phyloP scores from a whole-genome alignment of 1,284 basidiomycete genomes.

The Macrocybe sp. region DNA sequence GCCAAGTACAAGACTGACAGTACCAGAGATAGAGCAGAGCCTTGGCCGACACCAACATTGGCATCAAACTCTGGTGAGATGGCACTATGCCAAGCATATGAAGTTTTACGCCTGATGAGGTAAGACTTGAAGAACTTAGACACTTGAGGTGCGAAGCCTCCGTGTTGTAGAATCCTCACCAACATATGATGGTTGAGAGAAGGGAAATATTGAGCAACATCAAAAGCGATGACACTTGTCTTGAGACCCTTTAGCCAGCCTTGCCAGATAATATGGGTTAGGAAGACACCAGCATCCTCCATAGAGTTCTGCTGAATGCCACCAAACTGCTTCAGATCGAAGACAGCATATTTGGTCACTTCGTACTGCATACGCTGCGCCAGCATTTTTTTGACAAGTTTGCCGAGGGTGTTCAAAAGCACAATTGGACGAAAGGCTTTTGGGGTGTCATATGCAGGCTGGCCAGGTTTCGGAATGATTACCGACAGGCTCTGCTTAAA shows the following conservation, averaged over 20 bases:
- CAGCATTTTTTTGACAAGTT: slow-evolving; percentile 4
- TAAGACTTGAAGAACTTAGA: slow-evolving; percentile 3
- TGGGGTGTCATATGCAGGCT: neutral
- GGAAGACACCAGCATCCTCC: no score
- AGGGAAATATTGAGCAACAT: neutral
- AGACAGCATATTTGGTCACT: neutral
- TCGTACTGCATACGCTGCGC: slow-evolving; percentile 2
- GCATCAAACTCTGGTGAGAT: neutral
- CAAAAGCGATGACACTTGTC: neutral
- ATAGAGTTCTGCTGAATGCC: no score
- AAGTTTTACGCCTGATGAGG: neutral
- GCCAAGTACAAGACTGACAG: neutral
- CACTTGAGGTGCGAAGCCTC: slow-evolving; percentile 1
- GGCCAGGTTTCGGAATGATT: slow-evolving; percentile 1
- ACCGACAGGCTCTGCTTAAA: neutral
- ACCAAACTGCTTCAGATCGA: no score
- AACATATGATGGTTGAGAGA: neutral
- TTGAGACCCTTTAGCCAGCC: neutral
- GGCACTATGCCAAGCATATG: neutral
- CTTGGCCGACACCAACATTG: slow-evolving; percentile 3
- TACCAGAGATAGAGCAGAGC: slow-evolving; percentile 3
- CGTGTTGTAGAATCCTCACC: neutral
- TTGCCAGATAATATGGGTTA: neutral
- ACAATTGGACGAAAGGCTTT: slow-evolving; percentile 2
- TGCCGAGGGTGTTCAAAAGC: slow-evolving; percentile 1